phyloP scores from a whole-genome alignment of 169 alveolate species.

The Theileria sp. region DNA sequence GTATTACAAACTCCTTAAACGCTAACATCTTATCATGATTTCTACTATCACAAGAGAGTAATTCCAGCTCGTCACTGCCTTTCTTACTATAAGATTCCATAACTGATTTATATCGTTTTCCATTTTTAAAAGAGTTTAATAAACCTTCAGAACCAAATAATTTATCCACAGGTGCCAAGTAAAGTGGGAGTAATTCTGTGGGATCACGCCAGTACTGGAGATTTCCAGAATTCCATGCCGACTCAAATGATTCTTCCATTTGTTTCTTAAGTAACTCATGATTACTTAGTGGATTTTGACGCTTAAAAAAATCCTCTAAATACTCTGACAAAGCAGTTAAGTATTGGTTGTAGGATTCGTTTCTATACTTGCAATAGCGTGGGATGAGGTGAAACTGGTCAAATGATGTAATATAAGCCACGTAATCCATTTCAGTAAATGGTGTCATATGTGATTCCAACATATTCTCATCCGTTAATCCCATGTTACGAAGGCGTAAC shows the following conservation, averaged over 20 bases:
- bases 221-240: constrained; percentile 63
- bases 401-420: constrained; percentile 70
- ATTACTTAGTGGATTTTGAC: constrained; percentile 74
- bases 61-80: constrained; percentile 68
- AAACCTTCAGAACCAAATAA: constrained; percentile 82
- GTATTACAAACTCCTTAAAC: constrained; percentile 71
- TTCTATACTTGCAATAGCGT: constrained; percentile 80
- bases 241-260: constrained; percentile 72
- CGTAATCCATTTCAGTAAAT: constrained; percentile 77
- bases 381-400: constrained; percentile 76
- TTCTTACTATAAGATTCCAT: constrained; percentile 80
- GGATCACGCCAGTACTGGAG: constrained; percentile 76
- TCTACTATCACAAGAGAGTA: constrained; percentile 86
- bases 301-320: constrained; percentile 66
- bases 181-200: constrained; percentile 71
- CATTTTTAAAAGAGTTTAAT: constrained; percentile 61
- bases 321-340: constrained; percentile 63
- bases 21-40: constrained; percentile 78
- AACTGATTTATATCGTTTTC: constrained; percentile 72
- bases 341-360: constrained; percentile 69
- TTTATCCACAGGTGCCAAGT: constrained; percentile 75
- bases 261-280: constrained; percentile 58
- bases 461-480: constrained; percentile 22
- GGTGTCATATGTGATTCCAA: constrained; percentile 46
- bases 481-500: constrained; percentile 33